Percentiles rank a stretch among this genome's conserved stretches.
phyloP scores from a whole-genome alignment of 2,329 filamentous ascomycete species.

The Allantophomopsis lycopodina region DNA sequence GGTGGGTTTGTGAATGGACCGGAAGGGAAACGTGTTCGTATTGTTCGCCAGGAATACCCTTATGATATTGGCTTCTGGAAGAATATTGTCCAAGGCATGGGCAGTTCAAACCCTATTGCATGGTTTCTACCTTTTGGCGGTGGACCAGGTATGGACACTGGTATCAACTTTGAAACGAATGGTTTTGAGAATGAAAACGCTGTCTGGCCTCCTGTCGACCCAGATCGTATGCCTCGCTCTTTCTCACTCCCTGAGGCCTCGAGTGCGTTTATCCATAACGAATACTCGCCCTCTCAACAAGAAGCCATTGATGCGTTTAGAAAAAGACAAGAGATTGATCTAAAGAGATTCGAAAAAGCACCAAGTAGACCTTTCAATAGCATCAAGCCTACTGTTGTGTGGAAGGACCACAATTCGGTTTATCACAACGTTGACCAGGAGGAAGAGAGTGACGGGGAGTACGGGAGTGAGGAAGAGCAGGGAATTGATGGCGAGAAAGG shows the following conservation, averaged over 20 bases:
- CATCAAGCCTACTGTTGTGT: background rate
- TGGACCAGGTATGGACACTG: conserved; percentile 24
- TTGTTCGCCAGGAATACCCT: conserved; percentile 61
- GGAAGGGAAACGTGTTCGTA: conserved; percentile 34
- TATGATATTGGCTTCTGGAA: conserved; percentile 66
- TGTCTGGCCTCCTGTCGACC: conserved; percentile 51
- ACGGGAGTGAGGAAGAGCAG: conserved; percentile 16
- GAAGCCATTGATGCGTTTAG: conserved; percentile 31
- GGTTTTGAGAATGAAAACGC: conserved; percentile 54
- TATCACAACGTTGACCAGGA: conserved; percentile 11
- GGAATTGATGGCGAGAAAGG: conserved; percentile 34
- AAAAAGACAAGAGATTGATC: conserved; percentile 33
- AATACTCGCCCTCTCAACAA: conserved; percentile 9
- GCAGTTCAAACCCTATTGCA: conserved; percentile 44
- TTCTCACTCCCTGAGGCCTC: conserved; percentile 2
- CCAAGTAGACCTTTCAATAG: background rate
- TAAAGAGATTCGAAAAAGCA: conserved; percentile 18
- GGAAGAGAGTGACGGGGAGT: conserved; percentile 12
- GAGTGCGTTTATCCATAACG: conserved; percentile 3
- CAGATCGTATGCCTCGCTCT: conserved; percentile 35
- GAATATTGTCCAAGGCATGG: conserved; percentile 68
- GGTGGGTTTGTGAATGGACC: conserved; percentile 23
- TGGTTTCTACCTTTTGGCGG: conserved; percentile 60
- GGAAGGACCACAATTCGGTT: background rate
- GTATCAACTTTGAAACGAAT: conserved; percentile 54